Evolutionary conservation across 169 alveolate species (phyloP), one percentile per base, ranked within the genome.

Genomic region (Plasmodium gallinaceum): DNA sequence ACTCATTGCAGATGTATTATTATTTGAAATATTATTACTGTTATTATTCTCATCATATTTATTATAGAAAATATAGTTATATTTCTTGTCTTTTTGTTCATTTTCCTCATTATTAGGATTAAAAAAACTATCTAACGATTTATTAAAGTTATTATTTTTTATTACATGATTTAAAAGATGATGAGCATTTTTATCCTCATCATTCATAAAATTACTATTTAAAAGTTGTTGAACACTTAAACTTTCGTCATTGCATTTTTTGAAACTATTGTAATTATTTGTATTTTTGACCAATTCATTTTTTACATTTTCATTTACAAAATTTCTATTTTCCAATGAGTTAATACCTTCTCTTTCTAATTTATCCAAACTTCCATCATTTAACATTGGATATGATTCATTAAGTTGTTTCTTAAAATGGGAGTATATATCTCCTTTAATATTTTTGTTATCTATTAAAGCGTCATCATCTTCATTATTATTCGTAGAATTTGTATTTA

Each of bases 181-280:
- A 39, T 83, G 54, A 12, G 71, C 46, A 68, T 43, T 83, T 83
- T 83, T 54, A 16, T 83, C 91, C 37, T 66, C 91, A 60, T 83
- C 83, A 32, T 39, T 68, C 52, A 57, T 32, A 52, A 52, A 45
- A 16, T 45, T 66, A 7, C 73, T 22, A 46, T 57, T 83, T 18
- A 66, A 57, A 10, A 83, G 57, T 6, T 83, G 80, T 14, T 62
- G 45, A 39, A 68, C 48, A 16, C 51, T 26, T 62, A 52, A 42
- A 5, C 58, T 68, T 0, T 80, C 85, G 37, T 24, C 72, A 66
- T 12, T 16, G 6, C 10, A n/a, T 26, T 39, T 66, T 51, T 66
- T 51, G 14, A 45, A 20, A 66, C 39, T 64, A 76, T 52, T 64
- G 18, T 39, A 14, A 57, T 48, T 51, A 22, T 24, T 45, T 80